Evolutionary conservation across 805 yeast species (phyloP).

Genomic region (Yamadazyma paraphyllophila): DNA sequence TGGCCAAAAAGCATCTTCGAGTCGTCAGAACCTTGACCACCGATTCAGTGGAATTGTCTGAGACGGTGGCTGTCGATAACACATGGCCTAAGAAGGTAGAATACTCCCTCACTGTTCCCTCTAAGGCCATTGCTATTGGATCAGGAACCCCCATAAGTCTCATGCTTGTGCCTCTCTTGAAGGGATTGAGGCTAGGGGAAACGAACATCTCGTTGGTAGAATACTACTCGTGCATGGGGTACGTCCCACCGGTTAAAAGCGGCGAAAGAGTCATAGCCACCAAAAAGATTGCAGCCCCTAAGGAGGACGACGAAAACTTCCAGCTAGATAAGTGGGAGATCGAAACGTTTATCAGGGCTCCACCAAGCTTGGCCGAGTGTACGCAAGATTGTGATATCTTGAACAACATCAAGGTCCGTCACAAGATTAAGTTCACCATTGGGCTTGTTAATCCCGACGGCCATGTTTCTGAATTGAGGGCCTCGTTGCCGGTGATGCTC

Average conservation of each 20-base stretch:
- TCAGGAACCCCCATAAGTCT: conserved; percentile 69
- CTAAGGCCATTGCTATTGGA: conserved; percentile 89
- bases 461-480: conserved; percentile 87
- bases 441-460: conserved; percentile 86
- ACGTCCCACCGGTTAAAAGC: conserved; percentile 53
- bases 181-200: conserved; percentile 78
- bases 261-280: conserved; percentile 60
- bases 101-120: conserved; percentile 80
- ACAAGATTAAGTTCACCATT: conserved; percentile 79
- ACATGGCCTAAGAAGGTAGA: conserved; percentile 95
- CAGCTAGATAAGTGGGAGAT: conserved; percentile 71
- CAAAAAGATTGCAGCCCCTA: conserved; percentile 45
- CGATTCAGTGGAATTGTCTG: conserved; percentile 83
- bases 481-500: conserved; percentile 77
- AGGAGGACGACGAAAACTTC: conserved; percentile 41
- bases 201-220: conserved; percentile 69
- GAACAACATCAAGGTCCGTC: conserved; percentile 75
- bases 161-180: conserved; percentile 71
- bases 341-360: conserved; percentile 57
- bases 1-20: conserved; percentile 69
- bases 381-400: conserved; percentile 85
- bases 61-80: conserved; percentile 90
- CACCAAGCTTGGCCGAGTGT: conserved; percentile 68
- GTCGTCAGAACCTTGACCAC: conserved; percentile 84
- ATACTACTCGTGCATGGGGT: conserved; percentile 57